Evolutionary conservation across 2,329 filamentous ascomycete species (phyloP).

Genomic region (Sclerotinia spermophila): DNA sequence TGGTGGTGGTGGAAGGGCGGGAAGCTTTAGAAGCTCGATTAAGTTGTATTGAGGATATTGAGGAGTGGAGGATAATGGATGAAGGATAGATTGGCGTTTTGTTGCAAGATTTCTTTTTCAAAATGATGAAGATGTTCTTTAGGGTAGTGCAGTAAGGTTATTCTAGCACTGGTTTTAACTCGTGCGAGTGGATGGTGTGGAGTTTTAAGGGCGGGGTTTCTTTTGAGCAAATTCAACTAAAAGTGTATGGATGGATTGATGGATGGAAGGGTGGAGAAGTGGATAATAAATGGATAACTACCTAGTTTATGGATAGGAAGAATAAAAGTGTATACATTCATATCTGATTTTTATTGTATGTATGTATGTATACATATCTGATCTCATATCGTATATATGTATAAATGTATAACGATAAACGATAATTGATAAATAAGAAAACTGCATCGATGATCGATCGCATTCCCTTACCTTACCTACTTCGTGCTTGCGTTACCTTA

Average conservation of each 20-base stretch:
- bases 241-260: background rate
- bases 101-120: background rate
- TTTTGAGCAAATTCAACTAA: background rate
- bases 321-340: too few relatives aligned
- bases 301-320: too few relatives aligned
- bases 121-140: background rate
- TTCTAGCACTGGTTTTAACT: background rate
- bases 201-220: background rate
- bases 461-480: too few relatives aligned
- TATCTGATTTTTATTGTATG: too few relatives aligned
- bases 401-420: too few relatives aligned
- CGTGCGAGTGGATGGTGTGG: background rate
- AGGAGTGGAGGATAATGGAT: background rate
- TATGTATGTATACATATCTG: too few relatives aligned
- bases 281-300: background rate
- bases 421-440: too few relatives aligned
- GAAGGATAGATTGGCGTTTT: background rate
- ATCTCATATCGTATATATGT: too few relatives aligned
- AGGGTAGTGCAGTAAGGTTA: background rate
- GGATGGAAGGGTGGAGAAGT: background rate
- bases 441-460: too few relatives aligned
- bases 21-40: slow-evolving; percentile 24
- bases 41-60: slow-evolving; percentile 18
- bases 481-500: too few relatives aligned
- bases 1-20: slow-evolving; percentile 8